phyloP scores from a whole-genome alignment of 306 rosid genomes.

The Prunus dulcis region DNA sequence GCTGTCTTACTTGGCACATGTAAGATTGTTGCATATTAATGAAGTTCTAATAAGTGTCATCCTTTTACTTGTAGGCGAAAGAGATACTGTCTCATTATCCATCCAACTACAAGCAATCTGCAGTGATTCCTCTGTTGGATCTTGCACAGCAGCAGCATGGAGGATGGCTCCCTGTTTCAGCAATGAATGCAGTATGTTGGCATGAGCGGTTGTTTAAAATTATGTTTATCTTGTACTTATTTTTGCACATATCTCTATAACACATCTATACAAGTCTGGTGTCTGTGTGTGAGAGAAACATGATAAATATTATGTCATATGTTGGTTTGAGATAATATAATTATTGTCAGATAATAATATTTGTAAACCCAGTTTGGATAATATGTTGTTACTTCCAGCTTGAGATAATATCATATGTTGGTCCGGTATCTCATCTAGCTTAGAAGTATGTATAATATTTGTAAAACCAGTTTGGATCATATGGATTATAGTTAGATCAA shows the following conservation, averaged over 20 bases:
- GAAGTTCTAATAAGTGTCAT: conserved; percentile 11
- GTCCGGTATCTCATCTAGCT: background rate
- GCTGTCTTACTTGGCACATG: background rate
- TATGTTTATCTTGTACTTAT: background rate
- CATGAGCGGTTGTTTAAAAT: background rate
- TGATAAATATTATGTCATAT: too few relatives aligned
- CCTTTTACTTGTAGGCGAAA: conserved; percentile 48
- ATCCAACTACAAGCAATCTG: conserved; percentile 97
- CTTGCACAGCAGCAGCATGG: conserved; percentile 99
- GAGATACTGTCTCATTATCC: conserved; percentile 96
- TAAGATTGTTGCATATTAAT: background rate
- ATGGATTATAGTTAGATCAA: background rate
- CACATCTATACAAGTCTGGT: too few relatives aligned
- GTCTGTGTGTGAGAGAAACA: too few relatives aligned
- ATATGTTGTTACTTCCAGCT: too few relatives aligned
- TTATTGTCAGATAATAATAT: too few relatives aligned
- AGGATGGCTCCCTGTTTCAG: conserved; percentile 98
- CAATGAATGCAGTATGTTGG: conserved; percentile 89
- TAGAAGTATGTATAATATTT: background rate
- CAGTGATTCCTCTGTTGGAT: conserved; percentile 90
- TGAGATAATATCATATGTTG: background rate
- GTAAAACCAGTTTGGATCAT: background rate
- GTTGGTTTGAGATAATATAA: too few relatives aligned
- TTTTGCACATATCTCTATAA: background rate
- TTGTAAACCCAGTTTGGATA: too few relatives aligned